Evolutionary conservation across 176 grass and related monocot species (phyloP).

Genomic region (Panicum miliaceum): DNA sequence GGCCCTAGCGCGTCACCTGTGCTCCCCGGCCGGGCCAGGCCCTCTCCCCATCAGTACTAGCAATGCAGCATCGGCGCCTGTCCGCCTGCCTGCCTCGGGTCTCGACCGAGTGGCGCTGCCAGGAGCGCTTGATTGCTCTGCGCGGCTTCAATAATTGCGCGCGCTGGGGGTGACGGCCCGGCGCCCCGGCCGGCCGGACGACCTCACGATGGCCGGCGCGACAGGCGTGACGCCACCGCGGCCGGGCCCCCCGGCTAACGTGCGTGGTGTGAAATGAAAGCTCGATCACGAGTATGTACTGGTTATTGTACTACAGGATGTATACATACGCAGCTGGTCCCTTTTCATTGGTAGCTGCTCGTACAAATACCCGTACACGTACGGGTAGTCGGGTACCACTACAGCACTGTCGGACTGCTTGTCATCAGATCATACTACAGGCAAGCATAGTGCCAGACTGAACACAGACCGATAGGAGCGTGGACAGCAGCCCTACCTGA

Average conservation of each 20-base stretch:
- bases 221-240: too few species aligned
- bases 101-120: background rate
- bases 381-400: background rate
- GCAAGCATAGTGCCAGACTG: background rate
- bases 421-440: background rate
- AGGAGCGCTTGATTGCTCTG: constrained; percentile 37
- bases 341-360: background rate
- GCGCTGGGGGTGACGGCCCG: too few species aligned
- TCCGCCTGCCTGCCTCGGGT: background rate
- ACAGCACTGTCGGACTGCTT: background rate
- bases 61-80: too few species aligned
- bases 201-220: too few species aligned
- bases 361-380: background rate
- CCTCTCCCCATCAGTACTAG: too few species aligned
- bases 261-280: too few species aligned
- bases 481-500: background rate
- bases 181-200: too few species aligned
- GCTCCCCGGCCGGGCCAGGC: constrained; percentile 1
- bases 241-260: too few species aligned
- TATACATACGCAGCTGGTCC: too few species aligned
- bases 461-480: background rate
- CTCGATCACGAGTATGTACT: too few species aligned
- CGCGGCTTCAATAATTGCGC: constrained; percentile 46
- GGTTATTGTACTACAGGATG: too few species aligned
- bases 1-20: constrained; percentile 49